Evolutionary conservation across 371 early-diverging fungal species (phyloP).

Genomic region (Fennellomyces sp.): DNA sequence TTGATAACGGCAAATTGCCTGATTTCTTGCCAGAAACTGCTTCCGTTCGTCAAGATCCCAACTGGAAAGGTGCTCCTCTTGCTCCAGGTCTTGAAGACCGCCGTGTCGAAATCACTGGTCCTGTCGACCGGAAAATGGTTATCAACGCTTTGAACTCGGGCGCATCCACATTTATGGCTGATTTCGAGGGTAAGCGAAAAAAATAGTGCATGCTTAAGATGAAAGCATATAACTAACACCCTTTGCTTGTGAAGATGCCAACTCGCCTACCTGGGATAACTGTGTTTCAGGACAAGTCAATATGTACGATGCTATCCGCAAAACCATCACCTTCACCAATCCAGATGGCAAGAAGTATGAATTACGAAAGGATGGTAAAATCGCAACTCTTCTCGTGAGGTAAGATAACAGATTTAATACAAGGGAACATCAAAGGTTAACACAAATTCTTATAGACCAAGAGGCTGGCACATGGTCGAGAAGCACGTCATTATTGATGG

Average conservation of each 20-base stretch:
- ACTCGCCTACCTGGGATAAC: slow-evolving; percentile 90
- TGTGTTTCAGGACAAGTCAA: slow-evolving; percentile 87
- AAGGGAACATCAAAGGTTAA: background rate
- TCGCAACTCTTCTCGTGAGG: slow-evolving; percentile 87
- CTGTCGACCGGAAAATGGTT: slow-evolving; percentile 98
- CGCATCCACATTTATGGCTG: slow-evolving; percentile 94
- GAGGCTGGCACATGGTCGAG: slow-evolving; percentile 97
- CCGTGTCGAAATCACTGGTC: slow-evolving; percentile 97
- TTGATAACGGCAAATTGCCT: slow-evolving; percentile 83
- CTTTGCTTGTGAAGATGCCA: slow-evolving; percentile 70
- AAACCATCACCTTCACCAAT: slow-evolving; percentile 80
- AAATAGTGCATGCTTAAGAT: background rate
- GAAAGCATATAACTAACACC: background rate
- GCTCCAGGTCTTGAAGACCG: slow-evolving; percentile 93
- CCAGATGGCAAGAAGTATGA: slow-evolving; percentile 92
- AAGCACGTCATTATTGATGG: slow-evolving; percentile 91
- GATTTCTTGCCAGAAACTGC: slow-evolving; percentile 93
- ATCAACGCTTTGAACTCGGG: slow-evolving; percentile 96
- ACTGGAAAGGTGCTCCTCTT: slow-evolving; percentile 88
- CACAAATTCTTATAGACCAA: slow-evolving; percentile 62
- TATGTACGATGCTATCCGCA: slow-evolving; percentile 86
- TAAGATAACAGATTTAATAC: slow-evolving; percentile 27
- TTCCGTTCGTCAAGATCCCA: slow-evolving; percentile 83
- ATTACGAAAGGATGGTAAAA: slow-evolving; percentile 79
- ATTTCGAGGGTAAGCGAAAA: slow-evolving; percentile 81